These are phyloP conservation scores for Mediolabrus comicus DNA, from an alignment of 108 stramenopile genomes.

Conservation along the genomic window DNA sequence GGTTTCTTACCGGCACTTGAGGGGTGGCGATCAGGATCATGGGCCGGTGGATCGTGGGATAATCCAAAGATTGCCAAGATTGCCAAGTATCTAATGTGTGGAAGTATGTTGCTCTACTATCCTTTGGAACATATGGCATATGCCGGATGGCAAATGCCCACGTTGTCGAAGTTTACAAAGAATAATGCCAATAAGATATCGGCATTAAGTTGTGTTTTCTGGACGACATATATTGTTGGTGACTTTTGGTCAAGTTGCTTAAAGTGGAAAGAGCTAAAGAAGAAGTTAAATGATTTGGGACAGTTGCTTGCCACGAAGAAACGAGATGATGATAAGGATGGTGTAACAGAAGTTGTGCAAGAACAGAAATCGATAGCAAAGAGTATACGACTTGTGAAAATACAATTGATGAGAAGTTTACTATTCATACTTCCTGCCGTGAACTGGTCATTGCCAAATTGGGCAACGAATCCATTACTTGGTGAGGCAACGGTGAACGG, in stretches of 20 bases:
- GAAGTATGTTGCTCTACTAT: conserved; percentile 75
- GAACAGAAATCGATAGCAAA: conserved; percentile 14
- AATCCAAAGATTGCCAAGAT: conserved; percentile 40
- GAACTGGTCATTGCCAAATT: conserved; percentile 78
- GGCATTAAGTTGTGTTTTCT: conserved; percentile 71
- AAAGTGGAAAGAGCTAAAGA: conserved; percentile 38
- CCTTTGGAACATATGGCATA: conserved; percentile 78
- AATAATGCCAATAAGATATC: conserved; percentile 52
- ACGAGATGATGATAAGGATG: conserved; percentile 32
- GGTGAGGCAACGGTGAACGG: conserved; percentile 51
- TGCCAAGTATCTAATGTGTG: conserved; percentile 66
- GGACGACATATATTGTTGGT: conserved; percentile 61
- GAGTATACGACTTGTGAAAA: conserved; percentile 24
- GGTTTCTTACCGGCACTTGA: conserved; percentile 67
- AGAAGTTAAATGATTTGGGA: conserved; percentile 25
- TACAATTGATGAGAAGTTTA: conserved; percentile 66
- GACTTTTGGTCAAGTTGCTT: conserved; percentile 53
- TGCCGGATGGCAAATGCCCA: conserved; percentile 65
- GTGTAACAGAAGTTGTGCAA: conserved; percentile 15
- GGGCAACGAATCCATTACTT: conserved; percentile 74
- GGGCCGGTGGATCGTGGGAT: conserved; percentile 48
- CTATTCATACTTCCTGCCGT: conserved; percentile 67
- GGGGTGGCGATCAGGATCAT: conserved; percentile 55
- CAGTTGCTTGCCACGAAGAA: conserved; percentile 17
- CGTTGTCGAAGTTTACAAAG: conserved; percentile 8